A percentile compares a stretch with the other conserved stretches of the same genome.
These are phyloP conservation scores for Penicillium sp. DNA, from an alignment of 2,329 filamentous ascomycete species.

Conservation along the genomic window DNA sequence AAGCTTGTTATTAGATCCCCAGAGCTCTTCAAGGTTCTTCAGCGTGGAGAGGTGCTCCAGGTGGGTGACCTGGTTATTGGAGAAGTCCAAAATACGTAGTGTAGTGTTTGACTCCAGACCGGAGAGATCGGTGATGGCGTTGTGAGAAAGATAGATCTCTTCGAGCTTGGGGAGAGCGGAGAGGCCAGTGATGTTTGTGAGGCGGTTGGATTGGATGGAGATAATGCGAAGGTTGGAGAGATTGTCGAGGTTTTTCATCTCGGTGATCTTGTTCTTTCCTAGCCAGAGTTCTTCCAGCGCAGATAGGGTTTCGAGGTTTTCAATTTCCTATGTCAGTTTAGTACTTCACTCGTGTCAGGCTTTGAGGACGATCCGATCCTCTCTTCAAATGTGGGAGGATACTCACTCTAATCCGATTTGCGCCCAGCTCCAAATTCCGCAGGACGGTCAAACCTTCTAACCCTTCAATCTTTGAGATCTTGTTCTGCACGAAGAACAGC, in stretches of 20 bases:
- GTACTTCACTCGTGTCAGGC: too few species aligned
- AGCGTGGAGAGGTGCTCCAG: slow-evolving; percentile 71
- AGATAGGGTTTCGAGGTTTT: slow-evolving; percentile 76
- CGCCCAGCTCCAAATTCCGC: slow-evolving; percentile 83
- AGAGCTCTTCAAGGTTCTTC: slow-evolving; percentile 78
- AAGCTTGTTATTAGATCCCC: slow-evolving; percentile 88
- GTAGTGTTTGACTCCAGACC: slow-evolving; percentile 68
- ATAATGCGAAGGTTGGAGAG: slow-evolving; percentile 81
- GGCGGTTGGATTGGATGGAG: slow-evolving; percentile 92
- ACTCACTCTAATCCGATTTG: slow-evolving; percentile 74
- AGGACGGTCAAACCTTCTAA: slow-evolving; percentile 73
- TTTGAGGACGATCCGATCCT: too few species aligned
- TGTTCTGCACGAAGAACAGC: slow-evolving; percentile 91
- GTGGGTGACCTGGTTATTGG: slow-evolving; percentile 77
- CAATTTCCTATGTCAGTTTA: slow-evolving; percentile 59
- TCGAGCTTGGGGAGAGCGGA: slow-evolving; percentile 73
- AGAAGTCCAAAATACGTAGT: slow-evolving; percentile 81
- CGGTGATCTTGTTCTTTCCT: slow-evolving; percentile 93
- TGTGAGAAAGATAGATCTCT: slow-evolving; percentile 95
- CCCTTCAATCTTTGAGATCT: slow-evolving; percentile 83
- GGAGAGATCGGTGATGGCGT: slow-evolving; percentile 74
- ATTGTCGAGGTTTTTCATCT: slow-evolving; percentile 71
- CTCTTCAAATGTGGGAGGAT: background rate
- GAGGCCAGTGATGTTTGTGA: slow-evolving; percentile 74
- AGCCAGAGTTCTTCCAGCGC: slow-evolving; percentile 87